These are phyloP conservation scores for Solanum medicagineum DNA, from an alignment of 257 asterid species.

Conservation along the genomic window DNA sequence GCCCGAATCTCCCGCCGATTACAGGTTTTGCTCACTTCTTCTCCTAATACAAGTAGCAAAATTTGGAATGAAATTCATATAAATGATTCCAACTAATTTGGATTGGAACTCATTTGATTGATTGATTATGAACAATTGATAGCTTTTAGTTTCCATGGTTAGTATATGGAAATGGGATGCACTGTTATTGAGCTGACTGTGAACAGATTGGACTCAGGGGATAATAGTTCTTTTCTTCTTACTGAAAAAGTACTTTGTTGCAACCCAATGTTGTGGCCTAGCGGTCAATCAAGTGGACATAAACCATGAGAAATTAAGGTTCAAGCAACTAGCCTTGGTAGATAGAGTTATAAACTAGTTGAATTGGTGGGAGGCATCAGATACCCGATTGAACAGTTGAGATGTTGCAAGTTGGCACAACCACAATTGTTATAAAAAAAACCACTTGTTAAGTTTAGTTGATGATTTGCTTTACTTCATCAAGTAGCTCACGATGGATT, in stretches of 20 bases:
- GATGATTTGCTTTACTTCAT: neutral
- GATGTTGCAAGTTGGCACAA: neutral
- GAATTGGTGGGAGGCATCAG: neutral
- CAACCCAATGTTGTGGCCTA: neutral
- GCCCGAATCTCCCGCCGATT: conserved; percentile 60
- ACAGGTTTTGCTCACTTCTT: conserved; percentile 33
- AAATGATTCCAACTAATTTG: neutral
- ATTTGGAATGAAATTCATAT: neutral
- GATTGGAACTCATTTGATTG: neutral
- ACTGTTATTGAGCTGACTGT: neutral
- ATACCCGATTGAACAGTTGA: neutral
- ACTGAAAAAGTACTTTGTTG: neutral
- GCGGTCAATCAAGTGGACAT: neutral
- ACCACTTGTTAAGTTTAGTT: neutral
- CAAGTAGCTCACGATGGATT: neutral
- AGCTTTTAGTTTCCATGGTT: neutral
- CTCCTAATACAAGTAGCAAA: neutral
- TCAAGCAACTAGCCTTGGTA: too few relatives aligned
- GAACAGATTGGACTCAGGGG: neutral
- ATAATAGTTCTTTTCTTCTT: neutral
- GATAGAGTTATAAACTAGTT: neutral
- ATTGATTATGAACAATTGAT: neutral
- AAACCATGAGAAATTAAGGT: neutral
- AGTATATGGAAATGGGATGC: neutral
- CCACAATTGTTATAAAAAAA: neutral